These are phyloP conservation scores for Colletotrichum sp. DNA, from an alignment of 2,329 filamentous ascomycete species.

Conservation along the genomic window DNA sequence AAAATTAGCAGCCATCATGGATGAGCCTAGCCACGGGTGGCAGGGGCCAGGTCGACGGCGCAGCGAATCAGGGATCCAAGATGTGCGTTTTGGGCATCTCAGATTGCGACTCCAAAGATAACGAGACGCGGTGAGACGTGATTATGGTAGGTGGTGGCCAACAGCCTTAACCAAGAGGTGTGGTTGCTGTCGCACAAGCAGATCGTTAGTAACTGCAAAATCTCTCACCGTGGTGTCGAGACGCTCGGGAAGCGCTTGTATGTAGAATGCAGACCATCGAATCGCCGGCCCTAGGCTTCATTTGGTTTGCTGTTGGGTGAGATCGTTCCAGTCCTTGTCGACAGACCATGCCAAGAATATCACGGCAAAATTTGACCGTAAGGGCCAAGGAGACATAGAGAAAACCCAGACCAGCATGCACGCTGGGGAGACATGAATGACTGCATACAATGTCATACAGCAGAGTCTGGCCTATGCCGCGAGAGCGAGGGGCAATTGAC, in stretches of 20 bases:
- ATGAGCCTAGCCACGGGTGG: not conserved
- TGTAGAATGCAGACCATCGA: not conserved
- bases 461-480: not conserved
- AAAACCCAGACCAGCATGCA: not conserved
- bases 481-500: not conserved
- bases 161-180: not conserved
- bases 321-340: not conserved
- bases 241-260: not conserved
- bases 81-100: not conserved
- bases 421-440: not conserved
- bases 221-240: not conserved
- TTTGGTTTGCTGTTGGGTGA: not conserved
- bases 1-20: not conserved
- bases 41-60: not conserved
- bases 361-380: not conserved
- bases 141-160: not conserved
- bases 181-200: not conserved
- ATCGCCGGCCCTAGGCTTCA: not conserved
- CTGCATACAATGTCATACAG: not conserved
- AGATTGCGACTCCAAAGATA: constrained; percentile 11
- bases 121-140: constrained; percentile 4
- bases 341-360: not conserved
- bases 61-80: not conserved
- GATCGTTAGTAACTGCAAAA: not conserved
- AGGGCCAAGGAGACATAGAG: not conserved